Conservation (phyloP, 2,329 filamentous ascomycete genomes). For the Neonectria neomacrospora region DNA sequence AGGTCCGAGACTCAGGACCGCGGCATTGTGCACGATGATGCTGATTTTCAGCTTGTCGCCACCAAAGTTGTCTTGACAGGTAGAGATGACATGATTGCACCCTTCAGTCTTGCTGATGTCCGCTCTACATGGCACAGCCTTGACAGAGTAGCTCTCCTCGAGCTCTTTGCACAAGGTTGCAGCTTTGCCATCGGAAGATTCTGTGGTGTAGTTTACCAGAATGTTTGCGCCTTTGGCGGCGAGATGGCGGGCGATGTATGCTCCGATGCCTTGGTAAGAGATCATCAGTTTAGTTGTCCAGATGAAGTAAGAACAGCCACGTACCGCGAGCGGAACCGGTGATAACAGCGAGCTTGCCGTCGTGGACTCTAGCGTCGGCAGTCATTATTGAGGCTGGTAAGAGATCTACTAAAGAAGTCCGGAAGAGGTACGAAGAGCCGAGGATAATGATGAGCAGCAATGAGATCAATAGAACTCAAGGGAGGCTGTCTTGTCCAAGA, state of each 20-base stretch:
- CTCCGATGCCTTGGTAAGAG: conserved; percentile 64
- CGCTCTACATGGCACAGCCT: conserved; percentile 68
- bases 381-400: not conserved
- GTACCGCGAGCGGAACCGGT: conserved; percentile 63
- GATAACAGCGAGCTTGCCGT: conserved; percentile 62
- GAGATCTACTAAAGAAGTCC: not conserved
- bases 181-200: conserved; percentile 57
- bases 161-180: conserved; percentile 57
- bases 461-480: too few species aligned
- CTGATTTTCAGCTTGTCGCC: conserved; percentile 60
- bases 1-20: conserved; percentile 58
- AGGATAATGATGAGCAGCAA: too few species aligned
- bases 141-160: conserved; percentile 54
- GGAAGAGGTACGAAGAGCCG: too few species aligned
- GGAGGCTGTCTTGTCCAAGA: not conserved
- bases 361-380: conserved; percentile 38
- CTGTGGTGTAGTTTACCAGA: conserved; percentile 65
- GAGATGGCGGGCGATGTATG: conserved; percentile 63
- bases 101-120: conserved; percentile 69
- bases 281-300: conserved; percentile 18
- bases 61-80: conserved; percentile 59
- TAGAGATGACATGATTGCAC: conserved; percentile 63
- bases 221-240: conserved; percentile 66
- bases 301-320: not conserved
- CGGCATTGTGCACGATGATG: conserved; percentile 69